Conservation (phyloP, 371 early-diverging fungal species). For the Massospora cicadina region DNA sequence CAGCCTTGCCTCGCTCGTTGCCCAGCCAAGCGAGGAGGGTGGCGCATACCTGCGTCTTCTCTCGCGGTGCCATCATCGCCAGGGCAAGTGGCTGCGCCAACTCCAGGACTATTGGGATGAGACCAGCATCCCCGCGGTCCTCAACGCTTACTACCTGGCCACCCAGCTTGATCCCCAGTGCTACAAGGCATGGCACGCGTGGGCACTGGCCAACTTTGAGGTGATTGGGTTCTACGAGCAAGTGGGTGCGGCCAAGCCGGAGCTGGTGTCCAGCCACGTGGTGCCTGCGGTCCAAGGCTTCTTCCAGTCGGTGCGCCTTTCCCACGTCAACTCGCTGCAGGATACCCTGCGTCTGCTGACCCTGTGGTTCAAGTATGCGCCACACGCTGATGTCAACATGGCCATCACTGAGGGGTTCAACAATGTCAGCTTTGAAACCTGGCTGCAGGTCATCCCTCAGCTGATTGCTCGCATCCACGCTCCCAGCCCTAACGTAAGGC, state of each 20-base stretch:
- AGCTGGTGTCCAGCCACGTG: conserved; percentile 13
- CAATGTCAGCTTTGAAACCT: conserved; percentile 83
- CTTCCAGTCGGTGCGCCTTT: conserved; percentile 85
- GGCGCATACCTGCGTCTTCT: conserved; percentile 26
- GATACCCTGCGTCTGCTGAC: conserved; percentile 90
- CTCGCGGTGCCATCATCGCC: conserved; percentile 79
- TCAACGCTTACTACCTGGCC: conserved; percentile 68
- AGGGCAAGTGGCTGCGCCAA: conserved; percentile 82
- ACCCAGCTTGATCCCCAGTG: conserved; percentile 83
- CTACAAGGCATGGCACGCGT: conserved; percentile 98
- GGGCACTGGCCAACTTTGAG: conserved; percentile 90
- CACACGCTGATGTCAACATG: conserved; percentile 65
- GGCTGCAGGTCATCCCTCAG: conserved; percentile 97
- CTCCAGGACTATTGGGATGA: conserved; percentile 59
- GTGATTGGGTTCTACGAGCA: conserved; percentile 57
- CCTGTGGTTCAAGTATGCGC: conserved; percentile 92
- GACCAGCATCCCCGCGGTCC: conserved; percentile 57
- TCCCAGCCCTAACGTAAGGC: conserved; percentile 58
- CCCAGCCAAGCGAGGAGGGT: conserved; percentile 1
- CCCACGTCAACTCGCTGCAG: conserved; percentile 80
- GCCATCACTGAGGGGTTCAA: conserved; percentile 79
- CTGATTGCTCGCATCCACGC: conserved; percentile 93
- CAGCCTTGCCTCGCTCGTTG: conserved; percentile 11
- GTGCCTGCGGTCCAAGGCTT: conserved; percentile 50
- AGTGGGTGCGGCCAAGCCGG: conserved; percentile 3